These are phyloP conservation scores for Russula compacta DNA, from an alignment of 768 basidiomycete species.

Conservation along the genomic window DNA sequence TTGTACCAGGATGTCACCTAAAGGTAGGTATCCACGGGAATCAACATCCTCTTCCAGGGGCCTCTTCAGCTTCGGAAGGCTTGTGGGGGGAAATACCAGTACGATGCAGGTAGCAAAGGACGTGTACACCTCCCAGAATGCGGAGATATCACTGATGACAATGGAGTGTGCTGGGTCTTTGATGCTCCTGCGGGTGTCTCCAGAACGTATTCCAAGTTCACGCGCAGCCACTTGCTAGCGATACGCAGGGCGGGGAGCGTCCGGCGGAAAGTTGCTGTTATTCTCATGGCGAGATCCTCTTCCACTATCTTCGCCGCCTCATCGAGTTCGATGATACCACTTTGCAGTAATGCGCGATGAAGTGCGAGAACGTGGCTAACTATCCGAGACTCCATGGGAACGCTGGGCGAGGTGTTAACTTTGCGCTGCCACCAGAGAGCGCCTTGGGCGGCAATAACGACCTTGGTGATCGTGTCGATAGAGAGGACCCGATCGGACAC, in stretches of 20 bases:
- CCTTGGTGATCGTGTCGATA: constrained; percentile 66
- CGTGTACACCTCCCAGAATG: constrained; percentile 68
- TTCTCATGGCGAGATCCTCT: constrained; percentile 64
- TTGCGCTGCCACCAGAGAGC: constrained; percentile 81
- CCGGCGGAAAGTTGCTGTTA: constrained; percentile 79
- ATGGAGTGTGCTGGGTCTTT: constrained; percentile 20
- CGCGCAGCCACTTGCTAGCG: constrained; percentile 80
- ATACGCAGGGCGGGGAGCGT: constrained; percentile 82
- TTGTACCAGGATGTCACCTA: constrained; percentile 49
- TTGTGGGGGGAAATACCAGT: constrained; percentile 56
- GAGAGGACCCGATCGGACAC: constrained; percentile 64
- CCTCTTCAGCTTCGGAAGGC: constrained; percentile 46
- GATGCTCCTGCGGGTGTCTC: constrained; percentile 12
- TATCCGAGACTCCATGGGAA: constrained; percentile 51
- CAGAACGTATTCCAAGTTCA: constrained; percentile 38
- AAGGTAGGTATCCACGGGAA: constrained; percentile 77
- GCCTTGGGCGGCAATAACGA: constrained; percentile 65
- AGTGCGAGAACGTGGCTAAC: constrained; percentile 60
- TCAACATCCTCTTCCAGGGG: constrained; percentile 88
- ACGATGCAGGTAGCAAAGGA: constrained; percentile 55
- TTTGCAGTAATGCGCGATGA: constrained; percentile 51
- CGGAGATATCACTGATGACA: constrained; percentile 31
- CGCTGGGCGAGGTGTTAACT: constrained; percentile 41
- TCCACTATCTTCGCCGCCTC: constrained; percentile 47
- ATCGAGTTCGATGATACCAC: constrained; percentile 54